Base-by-base conservation (phyloP, 78 protist species). In the Guillardia theta region DNA sequence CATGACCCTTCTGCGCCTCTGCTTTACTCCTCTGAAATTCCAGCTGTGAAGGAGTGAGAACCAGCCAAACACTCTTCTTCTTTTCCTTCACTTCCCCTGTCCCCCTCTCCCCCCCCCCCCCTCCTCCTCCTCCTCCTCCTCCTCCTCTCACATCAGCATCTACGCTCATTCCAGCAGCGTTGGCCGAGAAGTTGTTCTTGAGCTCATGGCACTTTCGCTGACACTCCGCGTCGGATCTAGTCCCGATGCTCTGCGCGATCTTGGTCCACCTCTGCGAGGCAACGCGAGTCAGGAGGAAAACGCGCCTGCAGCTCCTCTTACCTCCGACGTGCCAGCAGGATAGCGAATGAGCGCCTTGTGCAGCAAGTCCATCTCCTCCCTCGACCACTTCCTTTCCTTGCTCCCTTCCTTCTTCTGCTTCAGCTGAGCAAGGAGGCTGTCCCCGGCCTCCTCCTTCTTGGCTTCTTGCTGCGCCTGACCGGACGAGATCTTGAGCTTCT, bases 121-220 rank as follows among this genome's bases (percentile, higher is more conserved):
- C n/a, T n/a, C n/a, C n/a, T n/a, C n/a, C n/a, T n/a, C n/a, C n/a
- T n/a, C n/a, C n/a, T n/a, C n/a, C n/a, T n/a, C n/a, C n/a, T n/a
- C n/a, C n/a, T n/a, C n/a, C n/a, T n/a, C n/a, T n/a, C n/a, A n/a
- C n/a, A n/a, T n/a, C n/a, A 24, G 80, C 90, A 8, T 43, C 90
- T 6, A 36, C 18, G 50, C 43, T 36, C 90, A 37, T 78, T 30
- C 90, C 90, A 19, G 45, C 21, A 36, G 90, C 90, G 30, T 36
- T 43, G 50, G 48, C 90, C 18, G 90, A 45, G 50, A 78, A 78
- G 90, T 78, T 43, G 90, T 18, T 43, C 50, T 78, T 78, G 50
- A 78, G 45, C 90, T 78, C 90, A 22, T 27, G 53, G 90, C 90
- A 78, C 90, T 43, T 37, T 4, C 90, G 90, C 90, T 78, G 90